These are phyloP conservation scores for Haplosporangium sp. DNA, from an alignment of 371 early-diverging fungal species.

Conservation along the genomic window DNA sequence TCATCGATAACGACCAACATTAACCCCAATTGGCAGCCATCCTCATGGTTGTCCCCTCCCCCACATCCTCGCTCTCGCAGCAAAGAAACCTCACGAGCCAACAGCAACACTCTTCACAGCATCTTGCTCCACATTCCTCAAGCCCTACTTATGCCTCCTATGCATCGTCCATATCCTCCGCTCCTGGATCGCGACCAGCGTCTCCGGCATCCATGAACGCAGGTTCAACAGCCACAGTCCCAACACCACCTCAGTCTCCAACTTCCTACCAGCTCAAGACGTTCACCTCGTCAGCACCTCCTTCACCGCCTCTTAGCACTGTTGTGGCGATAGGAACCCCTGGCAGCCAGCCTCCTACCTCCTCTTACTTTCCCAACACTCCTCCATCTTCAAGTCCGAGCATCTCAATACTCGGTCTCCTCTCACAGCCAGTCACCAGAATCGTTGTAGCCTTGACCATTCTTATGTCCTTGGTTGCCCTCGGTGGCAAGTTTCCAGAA, in stretches of 20 bases:
- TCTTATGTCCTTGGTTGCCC: slow-evolving; percentile 23
- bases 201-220: slow-evolving; percentile 47
- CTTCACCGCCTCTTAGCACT: slow-evolving; percentile 38
- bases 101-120: slow-evolving; percentile 37
- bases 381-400: slow-evolving; percentile 16
- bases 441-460: slow-evolving; percentile 28
- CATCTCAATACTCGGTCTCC: slow-evolving; percentile 12
- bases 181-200: slow-evolving; percentile 35
- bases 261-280: slow-evolving; percentile 38
- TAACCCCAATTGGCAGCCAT: slow-evolving; percentile 21
- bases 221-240: slow-evolving; percentile 18
- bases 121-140: slow-evolving; percentile 41
- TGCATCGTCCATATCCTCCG: slow-evolving; percentile 47
- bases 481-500: slow-evolving; percentile 42
- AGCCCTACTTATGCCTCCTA: slow-evolving; percentile 32
- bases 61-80: slow-evolving; percentile 30
- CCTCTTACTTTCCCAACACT: slow-evolving; percentile 27
- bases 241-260: slow-evolving; percentile 47
- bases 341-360: slow-evolving; percentile 15
- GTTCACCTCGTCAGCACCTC: slow-evolving; percentile 25
- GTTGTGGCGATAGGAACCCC: slow-evolving; percentile 54
- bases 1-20: neutral
- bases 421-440: slow-evolving; percentile 40
- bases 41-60: slow-evolving; percentile 54
- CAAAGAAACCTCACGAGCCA: slow-evolving; percentile 54